These are phyloP conservation scores for Triangularia setosa DNA, from an alignment of 2,329 filamentous ascomycete genomes.

Conservation along the genomic window DNA sequence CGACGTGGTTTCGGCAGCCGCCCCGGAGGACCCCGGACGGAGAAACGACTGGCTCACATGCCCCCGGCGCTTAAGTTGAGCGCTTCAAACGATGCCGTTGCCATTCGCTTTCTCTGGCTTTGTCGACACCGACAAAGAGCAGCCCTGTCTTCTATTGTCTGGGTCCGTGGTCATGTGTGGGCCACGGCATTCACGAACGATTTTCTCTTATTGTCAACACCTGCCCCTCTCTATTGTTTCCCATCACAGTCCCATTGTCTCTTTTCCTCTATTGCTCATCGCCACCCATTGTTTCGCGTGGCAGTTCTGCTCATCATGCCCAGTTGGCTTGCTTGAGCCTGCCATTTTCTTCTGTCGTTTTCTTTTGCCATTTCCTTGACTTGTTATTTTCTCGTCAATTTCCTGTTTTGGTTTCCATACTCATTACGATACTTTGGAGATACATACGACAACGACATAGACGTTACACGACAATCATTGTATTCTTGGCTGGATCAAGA, in stretches of 20 bases:
- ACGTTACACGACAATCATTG: neutral
- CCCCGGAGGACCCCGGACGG: conserved; percentile 9
- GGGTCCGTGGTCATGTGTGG: neutral
- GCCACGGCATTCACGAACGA: neutral
- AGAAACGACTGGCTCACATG: conserved; percentile 28
- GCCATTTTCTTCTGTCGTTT: conserved; percentile 13
- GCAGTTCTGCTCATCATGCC: neutral
- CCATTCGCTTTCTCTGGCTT: conserved; percentile 15
- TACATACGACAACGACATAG: conserved; percentile 5
- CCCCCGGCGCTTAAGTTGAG: conserved; percentile 24
- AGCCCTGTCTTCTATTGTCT: neutral
- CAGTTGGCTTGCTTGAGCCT: neutral
- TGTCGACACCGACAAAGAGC: conserved; percentile 15
- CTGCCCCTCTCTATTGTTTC: conserved; percentile 13
- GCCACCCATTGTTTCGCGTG: conserved; percentile 2
- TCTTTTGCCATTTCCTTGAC: conserved; percentile 8
- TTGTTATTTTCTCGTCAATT: conserved; percentile 15
- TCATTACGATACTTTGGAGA: conserved; percentile 12
- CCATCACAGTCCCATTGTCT: neutral
- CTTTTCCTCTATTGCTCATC: conserved; percentile 16
- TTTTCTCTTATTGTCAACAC: conserved; percentile 14
- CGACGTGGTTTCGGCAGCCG: conserved; percentile 22
- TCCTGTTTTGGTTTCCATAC: conserved; percentile 17
- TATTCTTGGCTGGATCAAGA: conserved; percentile 10
- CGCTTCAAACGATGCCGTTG: conserved; percentile 19